phyloP scores from a whole-genome alignment of 164 flowering plant genomes.

The Vitis rotundifolia region DNA sequence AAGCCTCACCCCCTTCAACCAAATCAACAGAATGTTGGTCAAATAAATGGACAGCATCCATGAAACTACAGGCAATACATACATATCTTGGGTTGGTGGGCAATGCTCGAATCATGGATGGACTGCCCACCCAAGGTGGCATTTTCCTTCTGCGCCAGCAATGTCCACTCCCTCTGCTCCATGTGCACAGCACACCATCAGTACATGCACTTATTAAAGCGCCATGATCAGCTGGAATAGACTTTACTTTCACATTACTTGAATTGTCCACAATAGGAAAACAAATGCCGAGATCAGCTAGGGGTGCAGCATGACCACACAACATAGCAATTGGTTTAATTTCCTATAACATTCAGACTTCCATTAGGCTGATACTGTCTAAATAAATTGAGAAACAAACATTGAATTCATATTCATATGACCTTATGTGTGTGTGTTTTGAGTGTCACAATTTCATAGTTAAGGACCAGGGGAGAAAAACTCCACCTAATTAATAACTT shows the following conservation, averaged over 20 bases:
- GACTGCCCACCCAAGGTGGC: constrained; percentile 90
- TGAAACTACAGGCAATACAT: constrained; percentile 64
- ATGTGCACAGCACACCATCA: constrained; percentile 90
- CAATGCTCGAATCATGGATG: constrained; percentile 51
- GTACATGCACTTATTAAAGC: constrained; percentile 82
- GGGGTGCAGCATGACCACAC: constrained; percentile 83
- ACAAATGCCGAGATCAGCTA: constrained; percentile 76
- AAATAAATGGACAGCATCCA: constrained; percentile 29
- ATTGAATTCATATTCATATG: neutral
- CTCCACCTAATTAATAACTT: no score
- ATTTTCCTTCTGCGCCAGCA: constrained; percentile 82
- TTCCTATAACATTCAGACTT: constrained; percentile 41
- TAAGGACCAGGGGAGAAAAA: no score
- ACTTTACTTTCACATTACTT: constrained; percentile 26
- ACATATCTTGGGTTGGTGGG: constrained; percentile 72
- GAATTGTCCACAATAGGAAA: constrained; percentile 42
- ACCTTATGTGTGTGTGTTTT: no score
- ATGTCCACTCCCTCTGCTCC: constrained; percentile 93
- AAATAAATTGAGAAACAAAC: neutral
- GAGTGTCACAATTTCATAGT: no score
- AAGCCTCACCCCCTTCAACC: constrained; percentile 32
- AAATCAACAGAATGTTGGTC: constrained; percentile 33
- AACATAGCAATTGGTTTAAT: constrained; percentile 77
- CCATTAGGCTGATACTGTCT: neutral
- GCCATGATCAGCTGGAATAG: constrained; percentile 35